Conservation (phyloP, 2,329 filamentous ascomycete genomes). For the Stemphylium beticola region DNA sequence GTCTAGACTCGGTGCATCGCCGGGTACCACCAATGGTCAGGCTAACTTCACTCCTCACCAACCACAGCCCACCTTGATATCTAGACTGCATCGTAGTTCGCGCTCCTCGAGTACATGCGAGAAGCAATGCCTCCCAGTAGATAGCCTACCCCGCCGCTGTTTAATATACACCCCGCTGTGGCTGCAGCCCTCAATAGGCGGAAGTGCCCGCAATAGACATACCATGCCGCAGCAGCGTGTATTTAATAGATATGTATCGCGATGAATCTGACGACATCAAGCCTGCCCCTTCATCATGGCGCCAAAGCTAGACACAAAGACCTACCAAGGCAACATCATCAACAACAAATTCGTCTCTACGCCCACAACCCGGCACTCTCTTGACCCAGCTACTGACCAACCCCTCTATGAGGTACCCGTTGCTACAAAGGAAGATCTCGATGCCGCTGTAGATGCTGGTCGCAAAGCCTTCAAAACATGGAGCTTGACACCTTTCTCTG, state of each 20-base stretch:
- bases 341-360: slow-evolving; percentile 54
- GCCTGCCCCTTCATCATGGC: not conserved
- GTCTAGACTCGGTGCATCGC: not conserved
- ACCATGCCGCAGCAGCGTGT: not conserved
- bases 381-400: slow-evolving; percentile 51
- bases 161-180: not conserved
- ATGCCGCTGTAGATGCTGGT: not conserved
- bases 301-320: slow-evolving; percentile 7
- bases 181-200: not conserved
- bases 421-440: not conserved
- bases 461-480: not conserved
- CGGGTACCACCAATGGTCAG: not conserved
- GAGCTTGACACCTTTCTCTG: not conserved
- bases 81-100: not conserved
- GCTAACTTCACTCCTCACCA: not conserved
- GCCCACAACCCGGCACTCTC: slow-evolving; percentile 49
- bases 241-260: not conserved
- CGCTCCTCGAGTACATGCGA: not conserved
- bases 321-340: slow-evolving; percentile 51
- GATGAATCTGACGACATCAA: not conserved
- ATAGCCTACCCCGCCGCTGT: not conserved
- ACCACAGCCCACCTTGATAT: not conserved
- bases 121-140: not conserved
- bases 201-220: not conserved
- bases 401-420: not conserved